Evolutionary conservation across 352 stramenopile genomes (phyloP), one percentile per base, ranked within the genome.

Genomic region (Phytophthora macrochlamydospora): DNA sequence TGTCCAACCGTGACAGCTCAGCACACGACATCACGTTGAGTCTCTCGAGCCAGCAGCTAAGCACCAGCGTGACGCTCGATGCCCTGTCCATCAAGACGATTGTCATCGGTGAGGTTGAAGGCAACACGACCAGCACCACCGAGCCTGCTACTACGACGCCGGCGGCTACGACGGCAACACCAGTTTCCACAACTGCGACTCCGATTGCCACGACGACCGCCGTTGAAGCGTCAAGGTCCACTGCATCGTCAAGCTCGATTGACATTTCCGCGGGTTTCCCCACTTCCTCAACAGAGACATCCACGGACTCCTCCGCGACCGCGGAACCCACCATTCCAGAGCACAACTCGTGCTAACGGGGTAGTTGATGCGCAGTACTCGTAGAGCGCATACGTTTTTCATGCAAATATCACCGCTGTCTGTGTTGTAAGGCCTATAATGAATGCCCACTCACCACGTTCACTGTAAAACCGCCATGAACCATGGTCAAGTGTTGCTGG

Each of bases 51-150:
- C 69, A 81, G 55, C 42, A 69, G n/a, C 49, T 78, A 53, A 70
- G 60, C 33, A 67, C 65, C 33, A 83, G 42, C 12, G 35, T 83
- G 38, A 80, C 71, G 49, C 48, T 84, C 31, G 69, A 77, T 8
- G 69, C 78, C 44, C 73, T 83, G 45, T 79, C 78, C 32, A 75
- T 86, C 12, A 79, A 86, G 65, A 84, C 72, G 12, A 71, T 86
- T 58, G 63, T 86, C 18, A 57, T 85, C 33, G 74, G 76, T 32
- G 67, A 81, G 46, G 35, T 65, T n/a, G 40, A 12, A 29, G 54
- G 53, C 24, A 73, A 54, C 65, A 73, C 48, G 24, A 46, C 54
- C 14, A 55, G 49, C 49, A 43, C 49, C n/a, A 55, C 49, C 31
- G 46, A 18, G 24, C 46, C 46, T 6, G 30, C 28, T 52, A 52